phyloP scores from a whole-genome alignment of 108 stramenopile species.

The Cyclotella baltica region DNA sequence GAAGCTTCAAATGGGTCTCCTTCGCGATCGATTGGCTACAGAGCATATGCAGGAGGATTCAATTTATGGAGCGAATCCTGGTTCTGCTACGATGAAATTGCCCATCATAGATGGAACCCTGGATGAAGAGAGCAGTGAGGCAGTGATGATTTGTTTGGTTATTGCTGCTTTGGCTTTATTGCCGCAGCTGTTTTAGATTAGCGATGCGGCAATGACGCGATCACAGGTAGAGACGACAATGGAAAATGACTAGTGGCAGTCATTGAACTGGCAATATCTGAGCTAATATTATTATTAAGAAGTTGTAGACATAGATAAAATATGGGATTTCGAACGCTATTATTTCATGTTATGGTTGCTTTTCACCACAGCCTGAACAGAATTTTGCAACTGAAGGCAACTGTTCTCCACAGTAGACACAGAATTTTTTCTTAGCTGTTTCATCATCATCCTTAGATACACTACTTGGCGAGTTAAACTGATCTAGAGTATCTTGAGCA shows the following conservation, averaged over 20 bases:
- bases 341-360: conserved; percentile 22
- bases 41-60: conserved; percentile 51
- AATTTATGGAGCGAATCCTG: conserved; percentile 25
- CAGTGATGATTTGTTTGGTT: conserved; percentile 47
- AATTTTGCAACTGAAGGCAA: conserved; percentile 47
- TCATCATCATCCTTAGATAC: background rate
- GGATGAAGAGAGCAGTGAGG: conserved; percentile 51
- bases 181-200: conserved; percentile 31
- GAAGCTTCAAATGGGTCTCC: conserved; percentile 34
- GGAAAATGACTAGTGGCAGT: no score
- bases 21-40: conserved; percentile 38
- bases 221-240: no score
- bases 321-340: no score
- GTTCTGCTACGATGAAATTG: conserved; percentile 23
- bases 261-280: no score
- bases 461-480: background rate
- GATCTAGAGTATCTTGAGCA: background rate
- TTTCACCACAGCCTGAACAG: conserved; percentile 46
- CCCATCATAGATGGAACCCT: conserved; percentile 42
- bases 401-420: conserved; percentile 44
- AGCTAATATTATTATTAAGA: no score
- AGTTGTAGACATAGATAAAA: no score
- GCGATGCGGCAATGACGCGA: no score
- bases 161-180: conserved; percentile 46
- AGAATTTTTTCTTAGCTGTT: conserved; percentile 27